Percentiles rank a stretch among this genome's conserved stretches.
phyloP scores from a whole-genome alignment of 73 alveolate species.

The Uronychia binucleata region DNA sequence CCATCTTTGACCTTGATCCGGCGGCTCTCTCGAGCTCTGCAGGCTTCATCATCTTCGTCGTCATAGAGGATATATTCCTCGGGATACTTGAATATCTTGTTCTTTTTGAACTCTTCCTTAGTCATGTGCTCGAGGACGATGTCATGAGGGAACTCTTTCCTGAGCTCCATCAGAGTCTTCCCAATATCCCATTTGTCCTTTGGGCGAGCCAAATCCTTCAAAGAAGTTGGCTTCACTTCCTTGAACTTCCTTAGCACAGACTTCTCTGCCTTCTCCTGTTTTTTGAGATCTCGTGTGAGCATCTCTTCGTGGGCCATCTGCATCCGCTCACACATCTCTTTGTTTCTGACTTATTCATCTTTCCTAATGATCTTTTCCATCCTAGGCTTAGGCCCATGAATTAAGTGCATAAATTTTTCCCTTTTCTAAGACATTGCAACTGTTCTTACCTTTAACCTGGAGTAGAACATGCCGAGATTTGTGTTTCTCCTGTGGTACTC shows the following conservation, averaged over 20 bases:
- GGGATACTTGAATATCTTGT: constrained; percentile 90
- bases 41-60: constrained; percentile 85
- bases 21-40: constrained; percentile 32
- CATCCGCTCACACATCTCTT: neutral
- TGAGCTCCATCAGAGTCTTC: constrained; percentile 69
- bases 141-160: constrained; percentile 91
- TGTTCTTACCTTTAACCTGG: neutral
- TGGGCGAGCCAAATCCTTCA: constrained; percentile 84
- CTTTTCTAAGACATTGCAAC: constrained; percentile 3
- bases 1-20: constrained; percentile 56
- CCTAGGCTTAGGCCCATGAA: neutral
- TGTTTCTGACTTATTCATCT: neutral
- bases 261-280: neutral
- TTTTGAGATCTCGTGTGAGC: neutral
- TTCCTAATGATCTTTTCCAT: constrained; percentile 1
- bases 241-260: constrained; percentile 3
- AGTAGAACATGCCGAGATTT: neutral
- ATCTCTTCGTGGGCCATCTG: neutral
- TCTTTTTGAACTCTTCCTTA: constrained; percentile 89
- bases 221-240: constrained; percentile 33
- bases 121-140: constrained; percentile 88
- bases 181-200: constrained; percentile 92
- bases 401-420: neutral
- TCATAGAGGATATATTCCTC: constrained; percentile 94
- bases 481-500: neutral